Base-by-base conservation (phyloP, 306 rosid genomes). In the Medicago ruthenica region DNA sequence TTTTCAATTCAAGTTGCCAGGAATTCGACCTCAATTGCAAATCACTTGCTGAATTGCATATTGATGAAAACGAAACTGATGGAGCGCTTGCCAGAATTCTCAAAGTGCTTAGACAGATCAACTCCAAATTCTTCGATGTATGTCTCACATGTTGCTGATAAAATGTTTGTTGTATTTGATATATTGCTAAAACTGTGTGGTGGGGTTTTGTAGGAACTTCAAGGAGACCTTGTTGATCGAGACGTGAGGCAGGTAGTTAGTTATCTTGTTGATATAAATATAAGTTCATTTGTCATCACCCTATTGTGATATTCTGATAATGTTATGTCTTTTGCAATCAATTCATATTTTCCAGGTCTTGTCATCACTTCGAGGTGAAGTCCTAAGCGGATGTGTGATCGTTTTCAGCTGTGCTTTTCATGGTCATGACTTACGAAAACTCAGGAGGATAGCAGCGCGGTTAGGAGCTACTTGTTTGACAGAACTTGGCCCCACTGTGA, bases 11-110 rank as follows among this genome's bases (percentile, higher is more conserved):
- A 20, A 95, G 98, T 83, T 87, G 93, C 69, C 83, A 67, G 17
- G 94, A 90, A 61, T 92, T 86, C 70, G 92, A 91, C 24, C 85
- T 83, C 76, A 62, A 67, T 41, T 95, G 91, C 62, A 79, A 87
- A 76, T 90, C 98, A 31, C 93, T 90, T 42, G 80, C 96, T 12
- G 91, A 85, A 84, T 55, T 80, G 83, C 88, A 79, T 80, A 87
- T 57, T 62, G 97, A 94, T 72, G 98, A 94, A 81, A 69, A 77
- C 73, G 98, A 90, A 74, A 18, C 78, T 15, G 92, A 90, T 42
- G 98, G 96, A 75, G 91, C 97, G 14, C 96, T 95, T 20, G 79
- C 92, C 42, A 87, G 78, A 40, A 76, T 95, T 51, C 93, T 95
- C 4, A 65, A 73, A 60, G 87, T 89, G 75, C 96, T 95, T 14